Conservation (phyloP, 2,329 filamentous ascomycete genomes). For the Calonectria pseudoreteaudii region DNA sequence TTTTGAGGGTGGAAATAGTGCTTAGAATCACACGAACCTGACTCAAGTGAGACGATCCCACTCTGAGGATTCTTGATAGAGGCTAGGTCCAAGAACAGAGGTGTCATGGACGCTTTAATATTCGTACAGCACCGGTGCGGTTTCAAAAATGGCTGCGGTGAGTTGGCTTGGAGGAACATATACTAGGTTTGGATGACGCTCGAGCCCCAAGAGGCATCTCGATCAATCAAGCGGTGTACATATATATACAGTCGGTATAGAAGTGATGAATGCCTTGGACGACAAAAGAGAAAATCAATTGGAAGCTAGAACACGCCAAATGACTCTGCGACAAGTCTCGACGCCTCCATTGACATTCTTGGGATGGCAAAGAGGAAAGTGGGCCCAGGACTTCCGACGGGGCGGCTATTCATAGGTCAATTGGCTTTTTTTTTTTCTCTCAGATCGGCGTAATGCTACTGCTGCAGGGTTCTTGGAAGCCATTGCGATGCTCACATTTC, state of each 20-base stretch:
- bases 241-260: slow-evolving; percentile 31
- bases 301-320: slow-evolving; percentile 8
- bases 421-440: slow-evolving; percentile 25
- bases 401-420: slow-evolving; percentile 39
- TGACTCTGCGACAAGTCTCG: slow-evolving; percentile 31
- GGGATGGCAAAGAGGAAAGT: slow-evolving; percentile 30
- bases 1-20: neutral
- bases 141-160: neutral
- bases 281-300: slow-evolving; percentile 14
- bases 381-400: slow-evolving; percentile 26
- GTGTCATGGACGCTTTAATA: slow-evolving; percentile 22
- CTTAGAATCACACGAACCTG: neutral
- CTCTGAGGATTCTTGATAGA: neutral
- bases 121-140: neutral
- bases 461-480: slow-evolving; percentile 27
- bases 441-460: slow-evolving; percentile 34
- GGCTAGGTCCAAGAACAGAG: neutral
- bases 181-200: slow-evolving; percentile 27
- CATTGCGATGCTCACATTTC: slow-evolving; percentile 29
- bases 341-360: slow-evolving; percentile 29
- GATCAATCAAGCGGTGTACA: slow-evolving; percentile 31
- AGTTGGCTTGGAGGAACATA: slow-evolving; percentile 17
- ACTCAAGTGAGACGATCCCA: neutral
- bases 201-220: slow-evolving; percentile 33
- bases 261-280: slow-evolving; percentile 24